Evolutionary conservation across 805 yeast species (phyloP).

Genomic region (Ogataea corticis): DNA sequence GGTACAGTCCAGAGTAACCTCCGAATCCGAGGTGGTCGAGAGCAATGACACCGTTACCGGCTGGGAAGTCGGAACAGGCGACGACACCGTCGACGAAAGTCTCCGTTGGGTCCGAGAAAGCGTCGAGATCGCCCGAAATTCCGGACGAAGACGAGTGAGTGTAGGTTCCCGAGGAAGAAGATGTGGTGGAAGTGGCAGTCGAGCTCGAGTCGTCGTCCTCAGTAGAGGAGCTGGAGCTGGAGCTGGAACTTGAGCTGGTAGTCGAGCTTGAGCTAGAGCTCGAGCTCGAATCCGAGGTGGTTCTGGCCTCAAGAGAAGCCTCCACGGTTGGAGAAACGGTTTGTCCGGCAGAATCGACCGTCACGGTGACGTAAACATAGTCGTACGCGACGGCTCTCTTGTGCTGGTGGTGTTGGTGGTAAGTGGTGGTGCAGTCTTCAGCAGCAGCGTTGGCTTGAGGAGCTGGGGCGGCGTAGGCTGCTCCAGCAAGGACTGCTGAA

Average conservation of each 20-base stretch:
- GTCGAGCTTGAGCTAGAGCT: constrained; percentile 21
- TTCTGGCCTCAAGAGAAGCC: constrained; percentile 24
- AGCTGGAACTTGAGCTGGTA: constrained; percentile 26
- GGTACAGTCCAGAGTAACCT: constrained; percentile 53
- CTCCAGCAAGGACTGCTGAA: constrained; percentile 25
- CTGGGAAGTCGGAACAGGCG: constrained; percentile 69
- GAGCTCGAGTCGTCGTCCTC: constrained; percentile 12
- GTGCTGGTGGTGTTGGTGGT: constrained; percentile 63
- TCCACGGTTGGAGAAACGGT: constrained; percentile 41
- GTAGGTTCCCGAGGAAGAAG: constrained; percentile 30
- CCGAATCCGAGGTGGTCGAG: constrained; percentile 73
- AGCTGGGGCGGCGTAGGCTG: constrained; percentile 35
- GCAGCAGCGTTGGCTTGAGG: constrained; percentile 40
- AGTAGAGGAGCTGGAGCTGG: constrained; percentile 18
- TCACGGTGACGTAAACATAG: constrained; percentile 51
- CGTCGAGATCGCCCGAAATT: constrained; percentile 56
- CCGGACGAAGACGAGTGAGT: constrained; percentile 38
- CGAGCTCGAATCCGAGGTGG: constrained; percentile 28
- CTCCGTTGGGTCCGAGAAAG: constrained; percentile 56
- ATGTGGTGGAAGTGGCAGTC: constrained; percentile 29
- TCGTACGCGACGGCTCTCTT: constrained; percentile 56
- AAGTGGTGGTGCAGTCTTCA: constrained; percentile 42
- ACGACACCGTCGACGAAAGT: constrained; percentile 72
- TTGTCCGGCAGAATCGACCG: constrained; percentile 50
- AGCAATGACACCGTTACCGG: constrained; percentile 81